Base-by-base conservation (phyloP, 1,284 basidiomycete genomes). In the Uromyces viciae-fabae region DNA sequence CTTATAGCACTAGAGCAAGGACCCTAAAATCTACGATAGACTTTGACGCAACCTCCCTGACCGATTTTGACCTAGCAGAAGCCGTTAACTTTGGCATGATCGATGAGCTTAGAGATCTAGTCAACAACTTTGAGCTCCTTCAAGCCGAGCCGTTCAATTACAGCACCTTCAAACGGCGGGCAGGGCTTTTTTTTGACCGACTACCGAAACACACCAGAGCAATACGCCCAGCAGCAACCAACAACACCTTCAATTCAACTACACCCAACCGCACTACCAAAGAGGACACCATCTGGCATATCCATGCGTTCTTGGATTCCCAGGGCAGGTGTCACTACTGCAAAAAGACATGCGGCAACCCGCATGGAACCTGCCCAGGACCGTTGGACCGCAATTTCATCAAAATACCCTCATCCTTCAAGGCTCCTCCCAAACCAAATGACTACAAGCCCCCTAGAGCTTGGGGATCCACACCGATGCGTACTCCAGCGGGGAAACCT, bases 321-420 rank as follows among this genome's bases (percentile, higher is more conserved):
- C 31, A 56, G 25, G 72, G 72, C 5, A 22, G 17, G 14, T 74
- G 72, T n/a, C 72, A 74, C 25, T 58, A 38, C 33, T 74, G 49
- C 72, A 74, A 74, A 33, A 58, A 40, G 31, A 3, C 9, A 2
- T 73, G 71, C n/a, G 71, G 71, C 28, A 73, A 25, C 25, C 3
- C 25, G 19, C 22, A 36, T 1, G 66, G 66, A 4, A 3, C 38
- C 3, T 69, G 38, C n/a, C 40, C 66, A 3, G 42, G 40, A 2
- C 66, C 40, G 5, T 2, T 43, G 1, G 42, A 69, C 42, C 3
- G n/a, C 2, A 4, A 36, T 9, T 46, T n/a, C 17, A n/a, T 73
- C 28, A n/a, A 17, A 17, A 54, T 73, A 19, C 71, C 71, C 28
- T 9, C 17, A 33, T 33, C 49, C 17, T 73, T 54, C 28, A 25